Percentiles rank a stretch among this genome's conserved stretches.
Evolutionary conservation across 2,329 filamentous ascomycete genomes (phyloP).

Genomic region (Alternaria consortialis): DNA sequence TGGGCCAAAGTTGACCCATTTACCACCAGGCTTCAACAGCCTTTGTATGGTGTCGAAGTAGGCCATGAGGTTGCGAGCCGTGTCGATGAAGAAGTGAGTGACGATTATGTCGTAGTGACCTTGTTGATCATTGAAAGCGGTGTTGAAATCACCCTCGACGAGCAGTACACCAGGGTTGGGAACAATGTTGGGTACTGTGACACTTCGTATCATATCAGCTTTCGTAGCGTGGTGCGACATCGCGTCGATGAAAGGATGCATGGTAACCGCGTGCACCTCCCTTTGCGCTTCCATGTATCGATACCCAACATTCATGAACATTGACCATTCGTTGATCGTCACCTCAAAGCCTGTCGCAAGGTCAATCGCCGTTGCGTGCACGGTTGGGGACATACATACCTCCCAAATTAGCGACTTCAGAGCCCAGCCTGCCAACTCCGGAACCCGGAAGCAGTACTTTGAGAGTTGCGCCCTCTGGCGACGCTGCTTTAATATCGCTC

Average conservation of each 20-base stretch:
- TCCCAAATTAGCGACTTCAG: slow-evolving; percentile 58
- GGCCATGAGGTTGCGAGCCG: slow-evolving; percentile 63
- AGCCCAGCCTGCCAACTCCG: slow-evolving; percentile 62
- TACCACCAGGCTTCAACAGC: slow-evolving; percentile 59
- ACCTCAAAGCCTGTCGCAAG: slow-evolving; percentile 57
- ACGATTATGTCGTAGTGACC: slow-evolving; percentile 60
- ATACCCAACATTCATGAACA: slow-evolving; percentile 66
- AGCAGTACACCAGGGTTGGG: slow-evolving; percentile 55
- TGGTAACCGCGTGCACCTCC: slow-evolving; percentile 28
- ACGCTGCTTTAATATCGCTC: neutral
- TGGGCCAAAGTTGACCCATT: slow-evolving; percentile 67
- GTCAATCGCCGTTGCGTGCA: neutral
- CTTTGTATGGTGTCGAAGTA: slow-evolving; percentile 65
- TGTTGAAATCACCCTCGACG: slow-evolving; percentile 67
- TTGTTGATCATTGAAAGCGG: slow-evolving; percentile 40
- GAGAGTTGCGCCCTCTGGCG: slow-evolving; percentile 18
- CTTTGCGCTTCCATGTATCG: slow-evolving; percentile 57
- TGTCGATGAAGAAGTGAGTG: slow-evolving; percentile 70
- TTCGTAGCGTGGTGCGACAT: slow-evolving; percentile 65
- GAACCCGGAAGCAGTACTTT: slow-evolving; percentile 63
- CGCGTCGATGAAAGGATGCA: slow-evolving; percentile 65
- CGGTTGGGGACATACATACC: slow-evolving; percentile 35
- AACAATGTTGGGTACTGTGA: slow-evolving; percentile 55
- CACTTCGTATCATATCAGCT: slow-evolving; percentile 56
- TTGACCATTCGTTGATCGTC: slow-evolving; percentile 66